Evolutionary conservation across 345 rosid species (phyloP).

Genomic region (Eucalyptus melliodora): DNA sequence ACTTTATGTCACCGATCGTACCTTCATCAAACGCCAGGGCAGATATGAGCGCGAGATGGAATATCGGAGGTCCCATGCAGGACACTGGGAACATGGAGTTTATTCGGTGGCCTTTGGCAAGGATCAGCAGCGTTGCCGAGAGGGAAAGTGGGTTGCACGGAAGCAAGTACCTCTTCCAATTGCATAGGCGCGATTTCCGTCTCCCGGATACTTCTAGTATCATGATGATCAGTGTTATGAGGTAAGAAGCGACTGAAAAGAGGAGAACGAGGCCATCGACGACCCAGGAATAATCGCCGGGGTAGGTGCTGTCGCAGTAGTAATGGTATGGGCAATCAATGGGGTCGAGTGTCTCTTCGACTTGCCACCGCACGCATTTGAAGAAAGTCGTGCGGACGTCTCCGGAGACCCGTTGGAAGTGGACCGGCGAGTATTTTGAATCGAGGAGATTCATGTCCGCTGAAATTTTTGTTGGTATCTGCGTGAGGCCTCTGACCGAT

Average conservation of each 20-base stretch:
- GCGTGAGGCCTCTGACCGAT: neutral
- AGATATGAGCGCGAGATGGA: constrained; percentile 49
- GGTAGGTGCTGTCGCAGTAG: constrained; percentile 58
- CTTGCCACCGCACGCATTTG: constrained; percentile 76
- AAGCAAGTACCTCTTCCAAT: constrained; percentile 32
- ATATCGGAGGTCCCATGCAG: constrained; percentile 50
- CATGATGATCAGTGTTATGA: constrained; percentile 28
- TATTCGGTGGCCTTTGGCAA: constrained; percentile 65
- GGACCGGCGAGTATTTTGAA: neutral
- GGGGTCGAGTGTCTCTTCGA: constrained; percentile 79
- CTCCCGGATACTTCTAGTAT: constrained; percentile 15
- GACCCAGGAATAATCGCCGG: constrained; percentile 34
- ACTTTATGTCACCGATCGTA: constrained; percentile 35
- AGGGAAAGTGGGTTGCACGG: constrained; percentile 69
- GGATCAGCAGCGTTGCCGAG: constrained; percentile 41
- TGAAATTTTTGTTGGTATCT: neutral
- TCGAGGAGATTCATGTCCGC: neutral
- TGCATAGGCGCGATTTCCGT: constrained; percentile 8
- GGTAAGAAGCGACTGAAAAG: constrained; percentile 25
- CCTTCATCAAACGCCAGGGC: constrained; percentile 41
- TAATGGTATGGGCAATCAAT: constrained; percentile 69
- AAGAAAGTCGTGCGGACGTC: constrained; percentile 33
- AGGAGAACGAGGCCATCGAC: constrained; percentile 34
- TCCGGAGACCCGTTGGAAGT: neutral
- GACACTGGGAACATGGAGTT: constrained; percentile 48